phyloP scores from a whole-genome alignment of 306 rosid genomes.

The Calophaca sinica region DNA sequence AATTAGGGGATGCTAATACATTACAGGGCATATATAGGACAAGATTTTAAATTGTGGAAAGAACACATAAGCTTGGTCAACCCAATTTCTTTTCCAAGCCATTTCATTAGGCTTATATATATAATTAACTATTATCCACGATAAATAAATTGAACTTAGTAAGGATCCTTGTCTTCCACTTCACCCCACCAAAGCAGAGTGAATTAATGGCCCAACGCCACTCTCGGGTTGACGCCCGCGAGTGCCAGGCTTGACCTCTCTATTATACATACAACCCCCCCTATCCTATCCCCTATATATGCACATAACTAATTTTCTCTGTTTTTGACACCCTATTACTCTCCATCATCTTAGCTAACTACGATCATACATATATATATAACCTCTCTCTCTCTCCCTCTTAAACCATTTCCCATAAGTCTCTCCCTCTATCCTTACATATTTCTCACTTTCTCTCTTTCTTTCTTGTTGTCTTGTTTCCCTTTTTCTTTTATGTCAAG shows the following conservation, averaged over 20 bases:
- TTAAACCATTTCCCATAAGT: conserved; percentile 29
- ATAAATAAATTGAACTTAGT: not conserved
- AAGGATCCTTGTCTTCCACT: not conserved
- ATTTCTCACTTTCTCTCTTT: conserved; percentile 18
- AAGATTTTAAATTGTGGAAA: not conserved
- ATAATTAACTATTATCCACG: not conserved
- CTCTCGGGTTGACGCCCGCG: conserved; percentile 67
- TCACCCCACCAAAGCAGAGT: conserved; percentile 12
- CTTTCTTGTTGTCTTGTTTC: not conserved
- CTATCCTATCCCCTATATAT: conserved; percentile 49
- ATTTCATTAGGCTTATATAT: not conserved
- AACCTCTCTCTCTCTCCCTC: conserved; percentile 20
- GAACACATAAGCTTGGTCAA: not conserved
- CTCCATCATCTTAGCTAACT: conserved; percentile 55
- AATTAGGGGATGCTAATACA: not conserved
- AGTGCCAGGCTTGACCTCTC: conserved; percentile 52
- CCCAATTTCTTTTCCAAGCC: not conserved
- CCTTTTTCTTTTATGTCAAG: not conserved
- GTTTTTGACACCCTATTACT: conserved; percentile 56
- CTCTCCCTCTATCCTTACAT: conserved; percentile 26
- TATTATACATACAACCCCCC: conserved; percentile 37
- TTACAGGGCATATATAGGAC: not conserved
- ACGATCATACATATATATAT: not conserved
- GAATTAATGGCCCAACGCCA: conserved; percentile 50
- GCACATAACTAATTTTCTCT: conserved; percentile 48